Evolutionary conservation across 1,284 basidiomycete genomes (phyloP).

Genomic region (Termitomyces sp.): DNA sequence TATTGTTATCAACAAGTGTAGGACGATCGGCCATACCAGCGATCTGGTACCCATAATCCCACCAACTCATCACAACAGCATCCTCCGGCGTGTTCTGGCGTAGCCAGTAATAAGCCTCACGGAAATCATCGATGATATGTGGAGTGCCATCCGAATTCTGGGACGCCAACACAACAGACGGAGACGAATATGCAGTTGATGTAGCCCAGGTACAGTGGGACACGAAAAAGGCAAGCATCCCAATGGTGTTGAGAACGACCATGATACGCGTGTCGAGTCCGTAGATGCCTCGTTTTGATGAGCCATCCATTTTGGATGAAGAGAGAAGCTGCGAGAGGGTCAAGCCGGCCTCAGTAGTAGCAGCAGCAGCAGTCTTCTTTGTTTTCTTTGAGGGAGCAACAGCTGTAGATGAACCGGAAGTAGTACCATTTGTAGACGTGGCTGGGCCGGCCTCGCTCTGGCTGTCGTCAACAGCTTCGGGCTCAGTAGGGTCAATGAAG

Average conservation of each 20-base stretch:
- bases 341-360: slow-evolving; percentile 22
- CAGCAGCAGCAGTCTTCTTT: slow-evolving; percentile 48
- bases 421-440: slow-evolving; percentile 20
- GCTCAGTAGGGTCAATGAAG: slow-evolving; percentile 76
- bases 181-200: slow-evolving; percentile 92
- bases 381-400: slow-evolving; percentile 48
- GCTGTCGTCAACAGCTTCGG: slow-evolving; percentile 37
- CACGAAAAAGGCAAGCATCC: slow-evolving; percentile 86
- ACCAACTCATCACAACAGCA: slow-evolving; percentile 98
- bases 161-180: slow-evolving; percentile 92
- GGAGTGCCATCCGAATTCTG: slow-evolving; percentile 80
- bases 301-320: slow-evolving; percentile 34
- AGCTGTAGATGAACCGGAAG: slow-evolving; percentile 23
- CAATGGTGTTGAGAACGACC: slow-evolving; percentile 74
- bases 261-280: slow-evolving; percentile 80
- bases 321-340: slow-evolving; percentile 40
- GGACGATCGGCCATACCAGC: slow-evolving; percentile 97
- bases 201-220: slow-evolving; percentile 98
- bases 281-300: slow-evolving; percentile 63
- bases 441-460: slow-evolving; percentile 19
- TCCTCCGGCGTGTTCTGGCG: slow-evolving; percentile 91
- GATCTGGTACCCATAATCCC: slow-evolving; percentile 99
- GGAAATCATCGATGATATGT: slow-evolving; percentile 98
- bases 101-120: slow-evolving; percentile 99
- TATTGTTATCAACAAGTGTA: slow-evolving; percentile 99